phyloP scores from a whole-genome alignment of 306 rosid species.

The Quercus wislizeni region DNA sequence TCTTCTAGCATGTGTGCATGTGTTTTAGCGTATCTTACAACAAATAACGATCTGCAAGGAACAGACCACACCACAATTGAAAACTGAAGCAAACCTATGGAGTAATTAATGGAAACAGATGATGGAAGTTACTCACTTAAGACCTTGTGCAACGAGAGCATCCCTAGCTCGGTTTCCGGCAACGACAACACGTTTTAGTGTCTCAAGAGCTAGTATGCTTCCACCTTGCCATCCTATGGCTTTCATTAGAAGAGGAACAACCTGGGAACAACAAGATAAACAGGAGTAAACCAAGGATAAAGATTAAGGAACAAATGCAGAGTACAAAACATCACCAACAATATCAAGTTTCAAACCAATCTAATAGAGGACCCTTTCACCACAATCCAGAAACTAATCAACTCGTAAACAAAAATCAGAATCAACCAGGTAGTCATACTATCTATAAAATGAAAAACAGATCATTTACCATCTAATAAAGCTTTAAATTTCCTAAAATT shows the following conservation, averaged over 20 bases:
- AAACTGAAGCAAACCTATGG: not conserved
- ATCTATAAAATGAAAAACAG: not conserved
- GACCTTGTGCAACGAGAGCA: slow-evolving; percentile 99
- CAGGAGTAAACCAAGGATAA: slow-evolving; percentile 2
- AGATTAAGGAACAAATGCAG: not conserved
- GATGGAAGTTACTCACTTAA: slow-evolving; percentile 62
- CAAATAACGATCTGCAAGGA: slow-evolving; percentile 13
- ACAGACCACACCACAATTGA: slow-evolving; percentile 8
- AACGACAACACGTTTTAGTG: slow-evolving; percentile 97
- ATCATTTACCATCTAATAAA: not conserved
- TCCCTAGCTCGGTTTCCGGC: slow-evolving; percentile 99
- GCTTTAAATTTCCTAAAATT: not conserved
- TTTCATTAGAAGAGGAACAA: slow-evolving; percentile 95
- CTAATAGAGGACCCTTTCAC: too few relatives aligned
- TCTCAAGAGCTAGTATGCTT: slow-evolving; percentile 96
- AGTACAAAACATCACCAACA: not conserved
- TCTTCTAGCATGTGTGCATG: slow-evolving; percentile 11
- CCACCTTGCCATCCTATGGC: slow-evolving; percentile 99
- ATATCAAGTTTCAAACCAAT: not conserved
- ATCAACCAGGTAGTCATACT: not conserved
- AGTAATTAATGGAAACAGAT: not conserved
- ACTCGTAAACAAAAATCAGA: not conserved
- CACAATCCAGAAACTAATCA: not conserved
- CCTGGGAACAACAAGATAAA: slow-evolving; percentile 46
- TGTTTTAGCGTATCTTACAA: slow-evolving; percentile 5